phyloP scores from a whole-genome alignment of 208 protist species.

The Trypanosoma brucei region DNA sequence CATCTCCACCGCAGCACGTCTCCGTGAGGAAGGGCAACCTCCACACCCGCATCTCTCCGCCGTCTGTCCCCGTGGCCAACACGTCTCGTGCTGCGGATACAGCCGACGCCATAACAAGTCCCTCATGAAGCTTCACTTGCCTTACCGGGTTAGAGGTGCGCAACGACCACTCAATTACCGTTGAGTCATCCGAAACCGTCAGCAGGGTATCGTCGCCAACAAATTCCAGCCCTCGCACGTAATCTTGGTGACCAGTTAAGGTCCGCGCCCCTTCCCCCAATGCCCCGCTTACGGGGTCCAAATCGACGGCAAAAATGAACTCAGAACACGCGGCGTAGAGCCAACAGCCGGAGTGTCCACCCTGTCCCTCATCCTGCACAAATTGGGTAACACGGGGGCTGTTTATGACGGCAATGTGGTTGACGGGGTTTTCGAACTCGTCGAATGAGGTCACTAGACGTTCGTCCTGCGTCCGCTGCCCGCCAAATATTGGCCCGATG shows the following conservation, averaged over 20 bases:
- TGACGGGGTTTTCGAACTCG: constrained; percentile 81
- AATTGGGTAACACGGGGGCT: background rate
- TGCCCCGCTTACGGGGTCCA: constrained; percentile 27
- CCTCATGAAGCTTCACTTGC: constrained; percentile 74
- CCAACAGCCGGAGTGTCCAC: constrained; percentile 21
- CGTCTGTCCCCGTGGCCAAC: constrained; percentile 69
- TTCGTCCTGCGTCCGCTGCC: constrained; percentile 33
- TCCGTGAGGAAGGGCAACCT: constrained; percentile 62
- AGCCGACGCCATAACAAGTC: constrained; percentile 73
- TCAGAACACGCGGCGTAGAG: constrained; percentile 79
- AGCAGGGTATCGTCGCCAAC: constrained; percentile 44
- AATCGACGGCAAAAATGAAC: constrained; percentile 66
- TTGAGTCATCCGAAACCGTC: constrained; percentile 79
- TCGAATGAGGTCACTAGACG: constrained; percentile 69
- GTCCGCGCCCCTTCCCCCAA: constrained; percentile 43
- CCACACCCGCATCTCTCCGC: constrained; percentile 76
- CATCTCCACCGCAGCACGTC: constrained; percentile 5
- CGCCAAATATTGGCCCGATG: constrained; percentile 22
- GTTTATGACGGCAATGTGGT: constrained; percentile 54
- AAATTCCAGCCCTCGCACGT: constrained; percentile 80
- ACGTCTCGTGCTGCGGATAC: constrained; percentile 31
- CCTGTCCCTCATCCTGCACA: background rate
- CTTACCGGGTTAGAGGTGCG: constrained; percentile 38
- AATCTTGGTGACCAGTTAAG: constrained; percentile 73
- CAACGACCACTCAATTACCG: constrained; percentile 69